Percentiles rank a stretch among this genome's conserved stretches.
These are phyloP conservation scores for Penicillium chermesinum DNA, from an alignment of 495 filamentous ascomycete species.

Conservation along the genomic window DNA sequence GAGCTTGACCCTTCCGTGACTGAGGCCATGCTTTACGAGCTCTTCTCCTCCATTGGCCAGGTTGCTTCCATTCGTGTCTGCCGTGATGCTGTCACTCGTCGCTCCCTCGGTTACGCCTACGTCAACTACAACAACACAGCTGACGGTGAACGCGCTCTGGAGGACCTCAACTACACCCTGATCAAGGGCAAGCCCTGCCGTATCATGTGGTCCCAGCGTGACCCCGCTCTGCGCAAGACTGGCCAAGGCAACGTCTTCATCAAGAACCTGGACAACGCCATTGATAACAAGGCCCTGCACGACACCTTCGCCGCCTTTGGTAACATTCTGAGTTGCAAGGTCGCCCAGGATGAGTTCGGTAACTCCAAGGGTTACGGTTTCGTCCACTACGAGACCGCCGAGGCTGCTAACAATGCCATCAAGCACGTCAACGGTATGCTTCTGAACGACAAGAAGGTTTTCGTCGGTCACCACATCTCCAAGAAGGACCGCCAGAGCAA, in stretches of 20 bases:
- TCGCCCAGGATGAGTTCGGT: constrained; percentile 92
- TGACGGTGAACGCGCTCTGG: constrained; percentile 95
- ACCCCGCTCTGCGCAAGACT: constrained; percentile 98
- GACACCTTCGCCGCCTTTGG: constrained; percentile 99
- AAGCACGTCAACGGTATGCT: constrained; percentile 99
- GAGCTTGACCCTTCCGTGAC: constrained; percentile 97
- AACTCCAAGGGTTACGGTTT: constrained; percentile 99
- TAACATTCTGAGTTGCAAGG: constrained; percentile 99
- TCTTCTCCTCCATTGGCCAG: constrained; percentile 98
- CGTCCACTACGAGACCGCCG: constrained; percentile 99
- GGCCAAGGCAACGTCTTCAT: constrained; percentile 99
- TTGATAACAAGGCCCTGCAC: constrained; percentile 99
- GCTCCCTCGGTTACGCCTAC: constrained; percentile 98
- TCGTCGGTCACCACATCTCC: constrained; percentile 97
- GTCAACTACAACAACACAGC: constrained; percentile 99
- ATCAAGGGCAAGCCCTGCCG: constrained; percentile 99
- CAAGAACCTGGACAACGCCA: constrained; percentile 97
- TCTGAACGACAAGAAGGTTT: constrained; percentile 99
- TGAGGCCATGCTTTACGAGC: constrained; percentile 99
- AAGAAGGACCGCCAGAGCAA: constrained; percentile 99
- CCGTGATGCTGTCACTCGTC: constrained; percentile 97
- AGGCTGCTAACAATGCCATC: constrained; percentile 94
- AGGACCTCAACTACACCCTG: constrained; percentile 99
- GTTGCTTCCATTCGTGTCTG: constrained; percentile 99
- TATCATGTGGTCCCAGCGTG: constrained; percentile 99